phyloP scores from a whole-genome alignment of 495 filamentous ascomycete genomes.

The Neohortaea acidophila region DNA sequence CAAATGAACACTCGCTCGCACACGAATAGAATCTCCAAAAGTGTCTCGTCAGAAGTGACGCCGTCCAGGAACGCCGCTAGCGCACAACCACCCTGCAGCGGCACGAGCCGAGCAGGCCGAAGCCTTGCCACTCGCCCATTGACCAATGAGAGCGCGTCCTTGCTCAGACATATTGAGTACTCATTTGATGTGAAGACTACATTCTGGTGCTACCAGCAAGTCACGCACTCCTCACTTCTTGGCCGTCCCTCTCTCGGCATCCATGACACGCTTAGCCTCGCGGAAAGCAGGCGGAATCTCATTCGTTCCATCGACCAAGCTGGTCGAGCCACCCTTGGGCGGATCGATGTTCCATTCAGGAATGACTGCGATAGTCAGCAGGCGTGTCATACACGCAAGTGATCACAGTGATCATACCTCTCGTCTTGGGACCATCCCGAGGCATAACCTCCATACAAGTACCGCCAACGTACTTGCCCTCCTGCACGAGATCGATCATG shows the following conservation, averaged over 20 bases:
- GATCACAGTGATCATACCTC: neutral
- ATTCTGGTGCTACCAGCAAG: too few species aligned
- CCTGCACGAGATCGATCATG: conserved; percentile 18
- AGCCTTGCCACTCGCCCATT: too few species aligned
- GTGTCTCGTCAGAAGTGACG: too few species aligned
- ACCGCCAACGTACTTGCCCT: conserved; percentile 15
- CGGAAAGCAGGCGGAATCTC: neutral
- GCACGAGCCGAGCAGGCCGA: too few species aligned
- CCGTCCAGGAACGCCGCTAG: too few species aligned
- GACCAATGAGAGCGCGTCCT: too few species aligned
- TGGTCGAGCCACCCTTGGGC: neutral
- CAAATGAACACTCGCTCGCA: too few species aligned
- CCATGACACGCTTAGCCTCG: neutral
- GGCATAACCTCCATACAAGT: conserved; percentile 2
- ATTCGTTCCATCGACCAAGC: neutral
- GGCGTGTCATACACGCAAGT: neutral
- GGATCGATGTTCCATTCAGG: conserved; percentile 1
- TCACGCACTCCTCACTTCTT: too few species aligned
- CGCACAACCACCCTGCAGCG: too few species aligned
- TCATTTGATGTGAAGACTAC: too few species aligned
- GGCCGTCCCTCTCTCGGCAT: neutral
- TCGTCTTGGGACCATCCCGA: neutral
- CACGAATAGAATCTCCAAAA: too few species aligned
- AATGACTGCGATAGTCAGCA: neutral
- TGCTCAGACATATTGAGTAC: too few species aligned